These are phyloP conservation scores for Solanum medicagineum DNA, from an alignment of 257 asterid species.

Conservation along the genomic window DNA sequence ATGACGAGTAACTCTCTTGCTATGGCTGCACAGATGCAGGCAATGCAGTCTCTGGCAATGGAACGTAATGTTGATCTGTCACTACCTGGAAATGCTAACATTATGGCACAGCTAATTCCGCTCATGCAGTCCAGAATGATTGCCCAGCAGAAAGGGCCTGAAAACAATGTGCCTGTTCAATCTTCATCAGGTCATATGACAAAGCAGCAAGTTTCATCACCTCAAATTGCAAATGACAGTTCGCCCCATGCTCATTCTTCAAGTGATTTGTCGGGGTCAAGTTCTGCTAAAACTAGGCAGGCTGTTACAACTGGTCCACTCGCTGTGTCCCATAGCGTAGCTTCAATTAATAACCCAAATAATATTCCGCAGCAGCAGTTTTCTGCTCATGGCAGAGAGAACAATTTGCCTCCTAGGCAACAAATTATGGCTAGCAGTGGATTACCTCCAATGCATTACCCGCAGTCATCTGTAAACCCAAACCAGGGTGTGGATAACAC, in stretches of 20 bases:
- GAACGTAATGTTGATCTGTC: constrained; percentile 91
- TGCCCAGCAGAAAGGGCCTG: constrained; percentile 66
- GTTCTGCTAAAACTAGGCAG: constrained; percentile 71
- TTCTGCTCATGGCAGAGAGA: constrained; percentile 53
- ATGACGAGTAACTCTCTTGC: constrained; percentile 47
- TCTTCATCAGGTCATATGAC: constrained; percentile 34
- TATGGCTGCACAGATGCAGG: constrained; percentile 89
- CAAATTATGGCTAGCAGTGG: constrained; percentile 46
- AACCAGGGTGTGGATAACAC: constrained; percentile 61
- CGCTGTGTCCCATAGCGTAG: constrained; percentile 28
- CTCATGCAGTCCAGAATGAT: constrained; percentile 75
- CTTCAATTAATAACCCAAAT: constrained; percentile 30
- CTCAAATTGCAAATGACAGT: constrained; percentile 56
- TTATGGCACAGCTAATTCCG: constrained; percentile 68
- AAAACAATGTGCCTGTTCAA: constrained; percentile 36
- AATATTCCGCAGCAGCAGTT: constrained; percentile 50
- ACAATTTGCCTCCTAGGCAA: constrained; percentile 68
- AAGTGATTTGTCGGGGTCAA: constrained; percentile 72
- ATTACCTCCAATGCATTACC: constrained; percentile 41
- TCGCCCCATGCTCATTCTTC: constrained; percentile 79
- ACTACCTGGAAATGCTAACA: constrained; percentile 73
- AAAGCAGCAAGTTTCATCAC: constrained; percentile 58
- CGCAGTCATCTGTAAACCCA: constrained; percentile 37
- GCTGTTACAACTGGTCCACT: constrained; percentile 47
- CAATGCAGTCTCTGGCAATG: constrained; percentile 80